Percentiles rank a stretch among this genome's conserved stretches.
Evolutionary conservation across 2,329 filamentous ascomycete genomes (phyloP).

Genomic region (Bipolaris cookei): DNA sequence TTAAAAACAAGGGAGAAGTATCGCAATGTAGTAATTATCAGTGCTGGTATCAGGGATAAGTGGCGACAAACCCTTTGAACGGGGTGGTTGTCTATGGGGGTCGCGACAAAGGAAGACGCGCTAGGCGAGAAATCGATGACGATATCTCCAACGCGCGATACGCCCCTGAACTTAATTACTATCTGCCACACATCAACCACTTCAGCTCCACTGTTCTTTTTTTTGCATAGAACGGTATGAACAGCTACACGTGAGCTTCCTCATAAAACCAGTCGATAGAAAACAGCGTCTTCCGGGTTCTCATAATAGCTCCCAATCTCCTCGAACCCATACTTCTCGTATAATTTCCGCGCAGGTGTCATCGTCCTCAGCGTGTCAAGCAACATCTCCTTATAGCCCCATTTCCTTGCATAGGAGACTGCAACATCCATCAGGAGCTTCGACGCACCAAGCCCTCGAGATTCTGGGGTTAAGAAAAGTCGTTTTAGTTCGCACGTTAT

Average conservation of each 20-base stretch:
- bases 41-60: conserved; percentile 13
- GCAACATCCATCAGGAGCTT: conserved; percentile 55
- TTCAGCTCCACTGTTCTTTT: neutral
- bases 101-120: conserved; percentile 31
- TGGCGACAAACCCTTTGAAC: conserved; percentile 14
- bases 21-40: neutral
- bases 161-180: conserved; percentile 21
- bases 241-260: neutral
- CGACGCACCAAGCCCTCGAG: conserved; percentile 59
- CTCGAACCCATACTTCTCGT: conserved; percentile 59
- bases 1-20: neutral
- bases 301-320: conserved; percentile 62
- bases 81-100: conserved; percentile 17
- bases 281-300: conserved; percentile 60
- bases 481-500: conserved; percentile 63
- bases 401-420: conserved; percentile 53
- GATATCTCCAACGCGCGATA: conserved; percentile 39
- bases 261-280: conserved; percentile 52
- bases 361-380: conserved; percentile 64
- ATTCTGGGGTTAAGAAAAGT: conserved; percentile 58
- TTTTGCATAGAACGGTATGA: neutral
- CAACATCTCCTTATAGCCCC: conserved; percentile 60
- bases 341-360: conserved; percentile 58
- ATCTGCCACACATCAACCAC: conserved; percentile 12
- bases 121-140: conserved; percentile 30